Percentiles rank a stretch among this genome's conserved stretches.
These are phyloP conservation scores for Herpotrichia juniperi DNA, from an alignment of 2,329 filamentous ascomycete genomes.

Conservation along the genomic window DNA sequence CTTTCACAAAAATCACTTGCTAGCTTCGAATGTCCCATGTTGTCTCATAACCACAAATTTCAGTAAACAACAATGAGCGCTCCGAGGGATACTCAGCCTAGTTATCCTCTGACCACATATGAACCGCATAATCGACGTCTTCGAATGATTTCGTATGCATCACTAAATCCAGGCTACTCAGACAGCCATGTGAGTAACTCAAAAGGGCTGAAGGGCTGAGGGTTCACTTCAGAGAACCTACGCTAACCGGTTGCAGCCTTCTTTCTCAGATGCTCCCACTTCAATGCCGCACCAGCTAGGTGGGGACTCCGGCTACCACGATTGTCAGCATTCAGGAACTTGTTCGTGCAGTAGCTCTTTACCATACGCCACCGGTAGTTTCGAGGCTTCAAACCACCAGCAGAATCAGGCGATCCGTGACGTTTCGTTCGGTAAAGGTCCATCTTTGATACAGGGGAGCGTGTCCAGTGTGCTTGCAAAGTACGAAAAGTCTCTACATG, in stretches of 20 bases:
- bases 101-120: too few relatives aligned
- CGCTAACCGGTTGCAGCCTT: neutral
- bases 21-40: too few relatives aligned
- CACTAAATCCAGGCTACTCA: too few relatives aligned
- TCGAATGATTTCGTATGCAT: too few relatives aligned
- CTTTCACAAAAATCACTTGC: too few relatives aligned
- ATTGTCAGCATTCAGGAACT: neutral
- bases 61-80: too few relatives aligned
- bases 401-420: neutral
- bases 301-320: neutral
- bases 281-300: neutral
- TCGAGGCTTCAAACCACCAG: neutral
- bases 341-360: neutral
- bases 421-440: neutral
- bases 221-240: too few relatives aligned
- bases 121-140: too few relatives aligned
- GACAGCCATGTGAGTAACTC: too few relatives aligned
- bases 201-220: too few relatives aligned
- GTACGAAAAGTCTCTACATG: neutral
- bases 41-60: too few relatives aligned
- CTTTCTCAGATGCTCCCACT: neutral
- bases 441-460: neutral
- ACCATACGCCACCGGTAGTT: neutral
- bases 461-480: neutral
- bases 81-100: too few relatives aligned